Percentiles rank a stretch among this genome's conserved stretches.
These are phyloP conservation scores for Wickerhamiella allomyrinae DNA, from an alignment of 805 yeast genomes.

Conservation along the genomic window DNA sequence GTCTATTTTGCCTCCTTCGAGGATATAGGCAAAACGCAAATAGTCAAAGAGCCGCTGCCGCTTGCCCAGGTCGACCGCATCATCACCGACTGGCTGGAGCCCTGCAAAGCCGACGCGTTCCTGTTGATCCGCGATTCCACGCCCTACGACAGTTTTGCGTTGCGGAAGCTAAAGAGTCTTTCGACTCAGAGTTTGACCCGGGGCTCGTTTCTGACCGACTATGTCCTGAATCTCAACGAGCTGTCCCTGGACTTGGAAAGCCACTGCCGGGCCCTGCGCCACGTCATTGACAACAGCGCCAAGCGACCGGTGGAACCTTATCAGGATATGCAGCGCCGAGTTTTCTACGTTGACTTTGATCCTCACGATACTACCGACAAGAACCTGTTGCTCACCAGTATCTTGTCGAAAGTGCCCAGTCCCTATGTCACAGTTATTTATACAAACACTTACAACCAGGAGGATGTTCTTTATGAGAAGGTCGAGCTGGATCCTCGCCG, in stretches of 20 bases:
- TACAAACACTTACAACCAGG: constrained; percentile 29
- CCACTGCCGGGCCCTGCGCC: constrained; percentile 16
- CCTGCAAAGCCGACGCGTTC: constrained; percentile 18
- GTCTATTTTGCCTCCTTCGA: constrained; percentile 18
- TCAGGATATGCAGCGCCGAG: constrained; percentile 13
- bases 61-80: constrained; percentile 11
- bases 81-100: constrained; percentile 16
- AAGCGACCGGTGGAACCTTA: constrained; percentile 6
- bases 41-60: constrained; percentile 4
- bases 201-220: constrained; percentile 15
- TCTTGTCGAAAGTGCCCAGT: constrained; percentile 57
- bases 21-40: constrained; percentile 12
- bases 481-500: constrained; percentile 21
- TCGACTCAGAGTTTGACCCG: constrained; percentile 16
- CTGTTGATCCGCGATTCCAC: constrained; percentile 14
- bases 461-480: constrained; percentile 17
- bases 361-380: constrained; percentile 7
- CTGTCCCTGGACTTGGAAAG: constrained; percentile 16
- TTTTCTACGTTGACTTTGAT: constrained; percentile 14
- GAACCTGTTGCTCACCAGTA: constrained; percentile 34
- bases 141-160: constrained; percentile 12
- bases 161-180: constrained; percentile 10
- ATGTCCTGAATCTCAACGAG: constrained; percentile 13
- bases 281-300: constrained; percentile 5
- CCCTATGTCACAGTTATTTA: constrained; percentile 53